A percentile compares a stretch with the other conserved stretches of the same genome.
Evolutionary conservation across 1,284 basidiomycete genomes (phyloP).

Genomic region (Cutaneotrichosporon sp.): DNA sequence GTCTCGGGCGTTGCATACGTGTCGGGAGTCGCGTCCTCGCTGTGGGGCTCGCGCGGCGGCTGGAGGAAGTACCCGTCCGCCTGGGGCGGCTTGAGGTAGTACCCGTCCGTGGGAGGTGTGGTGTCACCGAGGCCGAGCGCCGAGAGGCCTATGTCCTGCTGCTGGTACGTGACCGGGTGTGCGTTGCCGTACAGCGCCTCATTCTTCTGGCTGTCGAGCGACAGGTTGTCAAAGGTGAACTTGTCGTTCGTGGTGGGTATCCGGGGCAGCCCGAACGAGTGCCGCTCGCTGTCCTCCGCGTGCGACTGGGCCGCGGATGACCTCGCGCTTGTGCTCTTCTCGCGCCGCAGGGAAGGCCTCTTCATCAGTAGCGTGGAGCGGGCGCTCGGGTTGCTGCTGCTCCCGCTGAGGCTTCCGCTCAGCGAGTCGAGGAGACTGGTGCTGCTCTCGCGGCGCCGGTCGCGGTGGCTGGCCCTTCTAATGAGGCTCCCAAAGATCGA

Average conservation of each 20-base stretch:
- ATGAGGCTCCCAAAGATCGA: constrained; percentile 8
- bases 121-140: constrained; percentile 8
- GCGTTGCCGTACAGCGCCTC: constrained; percentile 8
- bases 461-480: constrained; percentile 5
- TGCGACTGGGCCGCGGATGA: background rate
- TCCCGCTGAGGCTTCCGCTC: background rate
- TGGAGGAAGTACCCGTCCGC: background rate
- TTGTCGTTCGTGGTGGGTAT: constrained; percentile 27
- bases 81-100: background rate
- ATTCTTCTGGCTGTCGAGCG: background rate
- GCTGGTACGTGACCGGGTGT: constrained; percentile 3
- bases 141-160: background rate
- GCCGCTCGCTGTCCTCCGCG: constrained; percentile 21
- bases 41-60: background rate
- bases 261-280: constrained; percentile 45
- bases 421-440: background rate
- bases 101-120: background rate
- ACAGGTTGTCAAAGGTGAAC: constrained; percentile 8
- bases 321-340: background rate
- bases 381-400: background rate
- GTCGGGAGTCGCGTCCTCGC: background rate
- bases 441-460: constrained; percentile 9
- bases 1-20: background rate
- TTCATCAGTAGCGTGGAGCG: constrained; percentile 3
- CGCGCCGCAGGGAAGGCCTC: background rate